Evolutionary conservation across 2,329 filamentous ascomycete species (phyloP), one percentile per base, ranked within the genome.

Genomic region (Colletotrichum sp.): DNA sequence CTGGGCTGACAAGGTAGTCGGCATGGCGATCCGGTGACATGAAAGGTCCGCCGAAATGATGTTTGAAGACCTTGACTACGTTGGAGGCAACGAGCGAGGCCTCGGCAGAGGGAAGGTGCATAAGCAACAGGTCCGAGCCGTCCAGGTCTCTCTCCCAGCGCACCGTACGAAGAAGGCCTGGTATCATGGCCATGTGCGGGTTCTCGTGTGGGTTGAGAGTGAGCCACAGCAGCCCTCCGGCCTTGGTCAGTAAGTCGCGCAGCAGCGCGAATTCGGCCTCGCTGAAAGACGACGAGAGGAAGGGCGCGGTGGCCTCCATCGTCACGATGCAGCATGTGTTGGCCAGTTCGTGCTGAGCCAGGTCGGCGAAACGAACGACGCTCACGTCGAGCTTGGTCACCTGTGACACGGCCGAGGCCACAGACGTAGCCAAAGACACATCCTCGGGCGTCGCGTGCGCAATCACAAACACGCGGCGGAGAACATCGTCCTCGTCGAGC

Each of bases 91-190:
- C 57, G 57, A 62, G 57, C 57, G 57, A 28, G 52, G 66, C 48
- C 10, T 68, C 48, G 30, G 66, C 12, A 30, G 66, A 68, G 66
- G 66, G 66, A 2, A 68, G 52, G 8, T 68, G 66, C 16, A 68
- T 6, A 15, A 68, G 66, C 66, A 68, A n/a, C 48, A 68, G 66
- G 22, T 68, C 66, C 4, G 66, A 68, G 48, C 66, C 66, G 48
- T 68, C 66, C n/a, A 68, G 48, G 22, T 68, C 48, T 30, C 66
- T 68, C 66, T 68, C 66, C 66, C 66, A 68, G 66, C 66, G 66
- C 13, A 68, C 66, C n/a, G 66, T 68, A 68, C 66, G 66, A 8
- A 68, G 66, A 18, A 68, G 66, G 2, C 66, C 66, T 10, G 30
- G 52, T 39, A 68, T 68, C 66, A 68, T n/a, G 15, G 66, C 66